Base-by-base conservation (phyloP, 2,329 filamentous ascomycete species). In the Monosporascus sp. region DNA sequence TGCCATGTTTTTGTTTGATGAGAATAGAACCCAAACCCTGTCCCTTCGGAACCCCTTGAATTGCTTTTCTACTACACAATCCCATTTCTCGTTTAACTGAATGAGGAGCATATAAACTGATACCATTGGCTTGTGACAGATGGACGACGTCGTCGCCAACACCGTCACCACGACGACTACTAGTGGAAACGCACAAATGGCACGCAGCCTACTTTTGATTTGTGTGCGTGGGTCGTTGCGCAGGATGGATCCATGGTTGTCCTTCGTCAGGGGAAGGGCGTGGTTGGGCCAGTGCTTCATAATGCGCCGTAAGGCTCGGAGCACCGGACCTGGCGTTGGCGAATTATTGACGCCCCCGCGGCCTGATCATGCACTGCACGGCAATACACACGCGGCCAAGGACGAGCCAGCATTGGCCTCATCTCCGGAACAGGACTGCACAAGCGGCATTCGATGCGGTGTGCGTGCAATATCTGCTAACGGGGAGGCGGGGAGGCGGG, bases 101-200 rank as follows among this genome's bases (percentile, higher is more conserved):
- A 44, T 56, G 49, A 59, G 58, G 63, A 62, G 59, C 49, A 31
- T 52, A 41, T 58, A 40, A 64, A 70, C 74, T 77, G 73, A 77
- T 65, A 62, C 58, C 64, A 60, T 66, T 55, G 55, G 52, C 63
- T 62, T 70, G 67, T 72, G 69, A 71, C 68, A 77, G 74, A 76
- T 63, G 65, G 61, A 52, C 65, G 57, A 63, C 71, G 65, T 58
- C 71, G 69, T 59, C 74, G 69, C 60, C 59, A 65, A 51, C 56
- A 62, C 51, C 43, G 20, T 45, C 43, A 45, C 43, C 43, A n/a
- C 24, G 43, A 45, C 47, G 50, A 56, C 45, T 43, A 58, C 22
- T 57, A 57, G 17, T 22, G 28, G 41, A 18, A 26, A 31, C 18
- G 45, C 35, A 51, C 48, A 26, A 35, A 45, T 17, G 26, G 11